Evolutionary conservation across 257 asterid genomes (phyloP), one percentile per base, ranked within the genome.

Genomic region (Forsythia viridissima): DNA sequence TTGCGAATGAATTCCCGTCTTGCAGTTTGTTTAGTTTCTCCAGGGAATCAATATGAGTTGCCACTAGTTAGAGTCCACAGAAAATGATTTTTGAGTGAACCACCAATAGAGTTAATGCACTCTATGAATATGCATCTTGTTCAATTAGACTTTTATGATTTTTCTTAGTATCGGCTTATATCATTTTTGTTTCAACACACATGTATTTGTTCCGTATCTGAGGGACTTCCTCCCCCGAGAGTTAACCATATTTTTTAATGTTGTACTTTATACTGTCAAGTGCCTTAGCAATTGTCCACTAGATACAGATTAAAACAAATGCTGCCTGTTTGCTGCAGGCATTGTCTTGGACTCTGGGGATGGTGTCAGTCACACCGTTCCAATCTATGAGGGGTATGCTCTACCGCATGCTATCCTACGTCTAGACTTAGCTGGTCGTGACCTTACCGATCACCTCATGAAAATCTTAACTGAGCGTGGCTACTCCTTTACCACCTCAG

Each of bases 361-460:
- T 20, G 81, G 81, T 68, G 81, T 77, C 15, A 70, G 81, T 36
- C 80, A 77, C 24, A 51, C 80, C 5, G 76, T 77, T 40, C 80
- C 80, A 2, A 77, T 77, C 69, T 70, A 77, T 5, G 71, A 77
- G 44, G 81, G 76, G 16, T 77, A 70, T 39, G 81, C 81, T 3
- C 71, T 70, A 16, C 81, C 70, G 2, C 83, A 80, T 69, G 83
- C 83, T 15, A 80, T 80, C 65, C 65, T 74, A 4, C 83, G 72
- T 80, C 71, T 80, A 4, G 79, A 80, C 36, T 75, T 80, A 46
- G 83, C 79, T 5, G 79, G 76, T 21, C 76, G 71, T 12, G 79
- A 74, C 70, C 76, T 80, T 11, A 80, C 83, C 2, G 76, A 74
- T 6, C 37, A 70, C 55, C 46, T 80, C 16, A 73, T 80, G 72